Evolutionary conservation across 371 early-diverging fungal genomes (phyloP).

Genomic region (Mortierella sp.): DNA sequence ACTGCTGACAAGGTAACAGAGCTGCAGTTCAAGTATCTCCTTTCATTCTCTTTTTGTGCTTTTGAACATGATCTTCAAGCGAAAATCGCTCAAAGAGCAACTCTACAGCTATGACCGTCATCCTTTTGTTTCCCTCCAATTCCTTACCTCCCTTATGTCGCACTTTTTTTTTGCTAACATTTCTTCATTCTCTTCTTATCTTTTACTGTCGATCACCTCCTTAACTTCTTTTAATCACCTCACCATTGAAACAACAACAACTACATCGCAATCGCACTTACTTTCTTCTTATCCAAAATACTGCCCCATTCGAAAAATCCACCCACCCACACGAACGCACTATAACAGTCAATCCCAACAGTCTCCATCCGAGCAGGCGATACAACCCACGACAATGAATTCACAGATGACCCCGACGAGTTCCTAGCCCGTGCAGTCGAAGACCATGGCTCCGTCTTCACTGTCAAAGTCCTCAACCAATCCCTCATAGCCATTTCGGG

Average conservation of each 20-base stretch:
- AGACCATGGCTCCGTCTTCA: conserved; percentile 37
- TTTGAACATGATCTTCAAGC: neutral
- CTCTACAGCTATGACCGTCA: neutral
- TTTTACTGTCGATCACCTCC: neutral
- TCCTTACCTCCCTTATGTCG: neutral
- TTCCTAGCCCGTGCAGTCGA: conserved; percentile 29
- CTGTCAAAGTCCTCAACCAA: conserved; percentile 8
- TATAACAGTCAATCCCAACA: conserved; percentile 32
- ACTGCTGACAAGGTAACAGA: conserved; percentile 26
- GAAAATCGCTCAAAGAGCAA: neutral
- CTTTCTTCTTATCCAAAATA: neutral
- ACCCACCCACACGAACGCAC: neutral
- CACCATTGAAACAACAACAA: neutral
- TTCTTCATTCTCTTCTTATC: neutral
- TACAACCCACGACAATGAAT: conserved; percentile 35
- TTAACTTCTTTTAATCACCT: neutral
- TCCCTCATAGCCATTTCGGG: conserved; percentile 27
- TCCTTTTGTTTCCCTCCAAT: neutral
- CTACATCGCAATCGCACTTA: neutral
- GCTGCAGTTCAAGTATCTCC: too few species aligned
- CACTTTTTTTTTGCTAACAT: neutral
- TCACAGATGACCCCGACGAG: conserved; percentile 13
- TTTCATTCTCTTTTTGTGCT: neutral
- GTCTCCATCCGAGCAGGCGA: conserved; percentile 32
- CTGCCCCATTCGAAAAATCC: neutral